These are phyloP conservation scores for Coelastrella sp. DNA, from an alignment of 139 green algal species.

Conservation along the genomic window DNA sequence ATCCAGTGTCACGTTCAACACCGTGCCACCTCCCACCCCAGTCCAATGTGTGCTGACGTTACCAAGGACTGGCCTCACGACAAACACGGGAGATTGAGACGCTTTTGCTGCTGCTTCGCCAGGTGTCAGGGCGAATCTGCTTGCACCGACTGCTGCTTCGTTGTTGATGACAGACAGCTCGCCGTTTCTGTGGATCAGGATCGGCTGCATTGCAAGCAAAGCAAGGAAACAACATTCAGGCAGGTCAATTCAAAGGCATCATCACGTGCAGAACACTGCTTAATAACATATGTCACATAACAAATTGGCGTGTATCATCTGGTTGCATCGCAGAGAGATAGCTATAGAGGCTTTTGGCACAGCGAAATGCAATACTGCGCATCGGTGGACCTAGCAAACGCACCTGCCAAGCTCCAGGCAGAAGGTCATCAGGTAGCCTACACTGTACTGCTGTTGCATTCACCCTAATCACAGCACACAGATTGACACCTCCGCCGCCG, in stretches of 20 bases:
- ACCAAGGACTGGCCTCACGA: not conserved
- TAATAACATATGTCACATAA: too few relatives aligned
- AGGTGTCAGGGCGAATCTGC: not conserved
- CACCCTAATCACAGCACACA: not conserved
- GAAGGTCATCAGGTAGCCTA: not conserved
- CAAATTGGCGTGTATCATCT: too few relatives aligned
- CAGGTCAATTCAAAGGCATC: too few relatives aligned
- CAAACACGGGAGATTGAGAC: not conserved
- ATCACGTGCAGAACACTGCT: too few relatives aligned
- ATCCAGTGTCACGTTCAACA: slow-evolving; percentile 12
- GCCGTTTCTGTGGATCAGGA: not conserved
- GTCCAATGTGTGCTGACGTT: not conserved
- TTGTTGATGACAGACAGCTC: slow-evolving; percentile 32
- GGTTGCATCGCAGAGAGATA: too few relatives aligned
- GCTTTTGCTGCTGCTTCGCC: not conserved
- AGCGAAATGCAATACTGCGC: too few relatives aligned
- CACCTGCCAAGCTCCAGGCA: slow-evolving; percentile 21
- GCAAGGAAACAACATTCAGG: too few relatives aligned
- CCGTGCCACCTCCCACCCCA: not conserved
- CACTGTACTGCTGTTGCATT: not conserved
- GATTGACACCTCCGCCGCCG: not conserved
- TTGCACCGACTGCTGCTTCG: not conserved
- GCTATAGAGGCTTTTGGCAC: too few relatives aligned
- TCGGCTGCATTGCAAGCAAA: not conserved
- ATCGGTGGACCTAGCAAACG: too few relatives aligned